Conservation (phyloP, 768 basidiomycete genomes). For the Tylopilus subfusipes region DNA sequence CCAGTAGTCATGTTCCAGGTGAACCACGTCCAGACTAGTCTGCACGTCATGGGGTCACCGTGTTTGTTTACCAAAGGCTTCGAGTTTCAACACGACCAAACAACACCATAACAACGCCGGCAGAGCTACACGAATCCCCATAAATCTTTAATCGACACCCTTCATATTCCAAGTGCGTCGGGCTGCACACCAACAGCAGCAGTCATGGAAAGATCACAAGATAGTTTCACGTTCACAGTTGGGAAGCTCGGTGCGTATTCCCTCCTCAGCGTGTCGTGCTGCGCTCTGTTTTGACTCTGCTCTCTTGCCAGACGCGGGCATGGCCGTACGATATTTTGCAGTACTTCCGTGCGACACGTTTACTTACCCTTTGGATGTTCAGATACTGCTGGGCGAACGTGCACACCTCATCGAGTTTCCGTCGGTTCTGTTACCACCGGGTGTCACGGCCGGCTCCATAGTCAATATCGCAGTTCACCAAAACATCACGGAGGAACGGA, state of each 20-base stretch:
- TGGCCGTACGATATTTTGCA: constrained; percentile 62
- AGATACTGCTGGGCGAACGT: constrained; percentile 91
- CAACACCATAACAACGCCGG: constrained; percentile 19
- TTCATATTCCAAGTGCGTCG: constrained; percentile 4
- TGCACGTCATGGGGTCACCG: neutral
- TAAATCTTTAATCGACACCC: neutral
- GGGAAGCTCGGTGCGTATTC: constrained; percentile 81
- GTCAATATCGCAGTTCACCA: constrained; percentile 95
- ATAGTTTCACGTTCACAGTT: constrained; percentile 88
- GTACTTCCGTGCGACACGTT: neutral
- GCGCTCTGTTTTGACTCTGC: constrained; percentile 9
- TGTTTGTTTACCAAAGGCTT: constrained; percentile 23
- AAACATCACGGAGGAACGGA: constrained; percentile 79
- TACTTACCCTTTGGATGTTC: neutral
- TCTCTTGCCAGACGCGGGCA: constrained; percentile 74
- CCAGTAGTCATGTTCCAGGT: no score
- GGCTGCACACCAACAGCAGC: constrained; percentile 1
- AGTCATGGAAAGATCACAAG: constrained; percentile 40
- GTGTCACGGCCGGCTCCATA: constrained; percentile 90
- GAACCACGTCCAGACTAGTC: no score
- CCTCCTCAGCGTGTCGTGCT: neutral
- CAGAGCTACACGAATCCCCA: neutral
- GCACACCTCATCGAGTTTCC: constrained; percentile 99
- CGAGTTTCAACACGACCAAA: constrained; percentile 25
- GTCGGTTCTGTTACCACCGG: constrained; percentile 89